Conservation (phyloP, 768 basidiomycete species). For the Brasilioporus rufonigricans region DNA sequence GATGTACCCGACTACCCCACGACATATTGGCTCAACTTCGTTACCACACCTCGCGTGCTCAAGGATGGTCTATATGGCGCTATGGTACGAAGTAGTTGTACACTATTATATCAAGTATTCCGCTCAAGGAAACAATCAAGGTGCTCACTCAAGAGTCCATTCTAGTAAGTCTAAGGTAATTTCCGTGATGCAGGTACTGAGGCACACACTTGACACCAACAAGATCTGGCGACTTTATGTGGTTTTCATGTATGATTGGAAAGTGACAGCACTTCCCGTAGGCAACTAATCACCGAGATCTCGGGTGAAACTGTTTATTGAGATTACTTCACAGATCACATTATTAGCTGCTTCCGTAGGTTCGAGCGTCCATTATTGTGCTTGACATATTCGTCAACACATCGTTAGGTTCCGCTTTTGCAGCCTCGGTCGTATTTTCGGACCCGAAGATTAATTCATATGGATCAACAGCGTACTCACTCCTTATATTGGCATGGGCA, state of each 20-base stretch:
- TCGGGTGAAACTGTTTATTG: not conserved
- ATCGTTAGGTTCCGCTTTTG: not conserved
- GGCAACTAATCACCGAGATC: not conserved
- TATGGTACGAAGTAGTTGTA: not conserved
- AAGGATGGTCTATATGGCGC: not conserved
- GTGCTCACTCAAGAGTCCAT: not conserved
- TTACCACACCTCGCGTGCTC: not conserved
- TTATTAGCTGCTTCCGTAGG: no score
- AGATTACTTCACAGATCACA: no score
- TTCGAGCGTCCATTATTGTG: not conserved
- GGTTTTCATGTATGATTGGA: conserved; percentile 3
- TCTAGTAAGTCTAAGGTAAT: not conserved
- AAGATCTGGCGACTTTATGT: conserved; percentile 7
- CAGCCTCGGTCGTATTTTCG: not conserved
- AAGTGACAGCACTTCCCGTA: not conserved
- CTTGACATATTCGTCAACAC: not conserved
- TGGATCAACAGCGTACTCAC: not conserved
- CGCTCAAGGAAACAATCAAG: not conserved
- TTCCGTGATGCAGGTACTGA: not conserved
- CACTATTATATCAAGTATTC: no score
- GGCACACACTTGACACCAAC: not conserved
- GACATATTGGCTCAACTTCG: conserved; percentile 1
- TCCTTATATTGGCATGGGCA: not conserved
- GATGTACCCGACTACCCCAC: not conserved
- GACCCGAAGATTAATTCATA: not conserved